Conservation (phyloP, 495 filamentous ascomycete species). For the Penicillium chermesinum region DNA sequence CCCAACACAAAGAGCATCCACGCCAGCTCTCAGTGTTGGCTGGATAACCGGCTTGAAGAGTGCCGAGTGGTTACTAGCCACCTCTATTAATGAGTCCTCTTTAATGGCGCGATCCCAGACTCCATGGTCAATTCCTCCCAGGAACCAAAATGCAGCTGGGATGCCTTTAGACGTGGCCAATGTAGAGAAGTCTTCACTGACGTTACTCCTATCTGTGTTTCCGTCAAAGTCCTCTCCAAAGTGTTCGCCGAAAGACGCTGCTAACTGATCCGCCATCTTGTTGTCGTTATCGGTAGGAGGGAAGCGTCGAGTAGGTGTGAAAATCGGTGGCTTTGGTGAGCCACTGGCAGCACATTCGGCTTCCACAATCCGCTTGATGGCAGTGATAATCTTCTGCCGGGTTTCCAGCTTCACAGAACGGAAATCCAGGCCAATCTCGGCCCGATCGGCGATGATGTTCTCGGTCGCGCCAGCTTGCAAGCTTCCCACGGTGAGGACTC, state of each 20-base stretch:
- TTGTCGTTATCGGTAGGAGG: conserved; percentile 42
- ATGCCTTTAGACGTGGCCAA: conserved; percentile 32
- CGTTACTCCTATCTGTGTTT: conserved; percentile 31
- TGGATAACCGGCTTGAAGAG: conserved; percentile 59
- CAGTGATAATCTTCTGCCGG: conserved; percentile 34
- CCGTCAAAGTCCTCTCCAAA: conserved; percentile 40
- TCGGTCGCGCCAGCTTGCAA: conserved; percentile 48
- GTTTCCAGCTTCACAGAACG: conserved; percentile 37
- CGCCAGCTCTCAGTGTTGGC: conserved; percentile 53
- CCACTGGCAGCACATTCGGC: conserved; percentile 47
- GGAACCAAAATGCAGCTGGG: conserved; percentile 44
- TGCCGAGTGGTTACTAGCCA: conserved; percentile 53
- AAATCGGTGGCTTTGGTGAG: conserved; percentile 38
- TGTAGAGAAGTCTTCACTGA: conserved; percentile 44
- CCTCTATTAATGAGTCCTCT: conserved; percentile 22
- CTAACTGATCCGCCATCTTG: conserved; percentile 22
- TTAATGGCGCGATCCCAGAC: conserved; percentile 39
- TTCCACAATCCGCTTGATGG: conserved; percentile 45
- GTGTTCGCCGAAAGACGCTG: conserved; percentile 28
- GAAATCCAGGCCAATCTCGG: conserved; percentile 45
- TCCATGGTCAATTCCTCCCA: conserved; percentile 39
- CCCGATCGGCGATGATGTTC: conserved; percentile 48
- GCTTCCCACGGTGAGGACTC: conserved; percentile 48
- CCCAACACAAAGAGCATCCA: conserved; percentile 52
- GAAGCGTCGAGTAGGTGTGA: conserved; percentile 41